phyloP scores from a whole-genome alignment of 768 basidiomycete genomes.

The Pulveroboletus sp. region DNA sequence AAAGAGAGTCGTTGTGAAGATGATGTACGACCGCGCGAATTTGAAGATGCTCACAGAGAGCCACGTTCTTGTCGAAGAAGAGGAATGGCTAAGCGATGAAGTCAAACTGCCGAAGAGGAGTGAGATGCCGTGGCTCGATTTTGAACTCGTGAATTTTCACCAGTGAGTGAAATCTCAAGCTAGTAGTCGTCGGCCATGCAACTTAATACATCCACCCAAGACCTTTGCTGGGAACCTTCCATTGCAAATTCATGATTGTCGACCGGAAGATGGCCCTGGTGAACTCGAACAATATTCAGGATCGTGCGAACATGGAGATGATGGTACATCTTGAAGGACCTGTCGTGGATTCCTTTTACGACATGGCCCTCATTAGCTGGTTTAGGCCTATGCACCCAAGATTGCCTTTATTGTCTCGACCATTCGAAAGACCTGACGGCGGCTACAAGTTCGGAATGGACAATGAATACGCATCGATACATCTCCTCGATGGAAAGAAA shows the following conservation, averaged over 20 bases:
- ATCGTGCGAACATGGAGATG: constrained; percentile 51
- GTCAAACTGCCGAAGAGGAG: constrained; percentile 48
- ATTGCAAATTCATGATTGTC: constrained; percentile 65
- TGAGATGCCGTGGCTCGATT: constrained; percentile 55
- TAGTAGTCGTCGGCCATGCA: not conserved
- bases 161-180: constrained; percentile 20
- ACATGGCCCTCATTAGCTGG: constrained; percentile 64
- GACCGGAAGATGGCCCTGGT: constrained; percentile 63
- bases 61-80: constrained; percentile 43
- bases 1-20: constrained; percentile 53
- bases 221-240: constrained; percentile 61
- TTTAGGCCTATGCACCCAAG: constrained; percentile 43
- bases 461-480: constrained; percentile 27
- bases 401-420: constrained; percentile 36
- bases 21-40: constrained; percentile 67
- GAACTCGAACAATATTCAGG: constrained; percentile 67
- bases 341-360: constrained; percentile 65
- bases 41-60: constrained; percentile 44
- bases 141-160: constrained; percentile 58
- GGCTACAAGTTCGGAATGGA: constrained; percentile 38
- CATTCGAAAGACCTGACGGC: constrained; percentile 27
- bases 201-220: constrained; percentile 16
- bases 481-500: constrained; percentile 25
- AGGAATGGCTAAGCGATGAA: constrained; percentile 40
- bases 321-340: constrained; percentile 69